Evolutionary conservation across 2,329 filamentous ascomycete species (phyloP).

Genomic region (Hypoxylon sp.): DNA sequence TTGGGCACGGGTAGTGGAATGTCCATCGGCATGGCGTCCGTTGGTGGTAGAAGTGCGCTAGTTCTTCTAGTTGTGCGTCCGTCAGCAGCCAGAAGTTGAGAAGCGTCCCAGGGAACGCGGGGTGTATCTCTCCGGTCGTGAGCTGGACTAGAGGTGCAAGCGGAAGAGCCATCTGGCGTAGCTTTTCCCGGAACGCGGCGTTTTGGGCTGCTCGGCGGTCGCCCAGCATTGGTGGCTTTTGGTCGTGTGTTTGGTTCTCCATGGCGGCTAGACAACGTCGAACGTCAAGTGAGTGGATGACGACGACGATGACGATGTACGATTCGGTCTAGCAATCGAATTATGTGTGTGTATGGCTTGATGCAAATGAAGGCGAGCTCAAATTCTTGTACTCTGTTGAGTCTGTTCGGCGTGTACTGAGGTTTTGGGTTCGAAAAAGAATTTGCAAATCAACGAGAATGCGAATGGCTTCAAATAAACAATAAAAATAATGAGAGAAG

Average conservation of each 20-base stretch:
- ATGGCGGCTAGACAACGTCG: slow-evolving; percentile 31
- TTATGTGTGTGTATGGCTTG: not conserved
- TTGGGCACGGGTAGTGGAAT: slow-evolving; percentile 75
- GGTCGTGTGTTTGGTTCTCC: slow-evolving; percentile 48
- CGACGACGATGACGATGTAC: not conserved
- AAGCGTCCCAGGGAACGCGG: slow-evolving; percentile 75
- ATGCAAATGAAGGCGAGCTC: not conserved
- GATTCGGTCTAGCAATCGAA: not conserved
- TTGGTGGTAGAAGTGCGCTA: slow-evolving; percentile 83
- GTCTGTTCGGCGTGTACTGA: not conserved
- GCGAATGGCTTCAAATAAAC: slow-evolving; percentile 17
- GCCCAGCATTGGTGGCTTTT: slow-evolving; percentile 47
- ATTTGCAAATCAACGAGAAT: slow-evolving; percentile 10
- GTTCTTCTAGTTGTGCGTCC: slow-evolving; percentile 76
- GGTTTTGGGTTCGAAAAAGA: not conserved
- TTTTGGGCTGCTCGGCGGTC: slow-evolving; percentile 60
- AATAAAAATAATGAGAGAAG: slow-evolving; percentile 37
- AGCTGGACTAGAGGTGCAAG: slow-evolving; percentile 78
- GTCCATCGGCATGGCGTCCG: slow-evolving; percentile 69
- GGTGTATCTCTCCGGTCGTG: slow-evolving; percentile 73
- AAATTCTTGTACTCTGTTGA: not conserved
- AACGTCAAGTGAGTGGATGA: not conserved
- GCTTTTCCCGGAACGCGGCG: slow-evolving; percentile 71
- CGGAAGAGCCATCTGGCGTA: slow-evolving; percentile 75
- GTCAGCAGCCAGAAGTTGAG: slow-evolving; percentile 83